Percentiles rank a stretch among this genome's conserved stretches.
Evolutionary conservation across 441 rosid genomes (phyloP).

Genomic region (Populus hybrid): DNA sequence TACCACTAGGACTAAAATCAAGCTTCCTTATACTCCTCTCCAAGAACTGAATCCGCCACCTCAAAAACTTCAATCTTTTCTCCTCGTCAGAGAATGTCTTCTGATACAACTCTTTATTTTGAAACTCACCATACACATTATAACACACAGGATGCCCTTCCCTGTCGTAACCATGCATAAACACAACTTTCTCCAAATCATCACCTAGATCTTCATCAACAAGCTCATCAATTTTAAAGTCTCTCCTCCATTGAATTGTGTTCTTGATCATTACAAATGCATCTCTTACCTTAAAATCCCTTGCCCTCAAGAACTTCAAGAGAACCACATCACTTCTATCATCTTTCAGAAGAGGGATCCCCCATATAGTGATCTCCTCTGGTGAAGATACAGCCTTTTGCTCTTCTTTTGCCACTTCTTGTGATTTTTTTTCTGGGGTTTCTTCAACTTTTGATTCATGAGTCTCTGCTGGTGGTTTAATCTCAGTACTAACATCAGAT

Average conservation of each 20-base stretch:
- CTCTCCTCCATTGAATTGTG: constrained; percentile 72
- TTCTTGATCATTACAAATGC: constrained; percentile 71
- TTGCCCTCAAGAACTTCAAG: constrained; percentile 38
- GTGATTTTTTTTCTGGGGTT: not conserved
- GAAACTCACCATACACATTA: constrained; percentile 88
- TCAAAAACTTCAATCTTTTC: constrained; percentile 62
- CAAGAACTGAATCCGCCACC: constrained; percentile 88
- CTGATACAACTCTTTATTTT: constrained; percentile 62
- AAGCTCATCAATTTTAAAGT: constrained; percentile 64
- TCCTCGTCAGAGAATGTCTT: constrained; percentile 68
- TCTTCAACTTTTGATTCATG: constrained; percentile 20
- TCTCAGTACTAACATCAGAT: constrained; percentile 31
- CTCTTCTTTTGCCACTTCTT: constrained; percentile 11
- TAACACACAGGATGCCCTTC: constrained; percentile 89
- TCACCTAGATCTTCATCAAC: constrained; percentile 68
- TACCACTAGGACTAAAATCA: constrained; percentile 62
- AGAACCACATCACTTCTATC: constrained; percentile 59
- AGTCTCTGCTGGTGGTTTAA: constrained; percentile 11
- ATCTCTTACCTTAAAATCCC: constrained; percentile 78
- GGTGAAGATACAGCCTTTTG: constrained; percentile 12
- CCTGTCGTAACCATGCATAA: constrained; percentile 77
- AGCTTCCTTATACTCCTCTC: constrained; percentile 82
- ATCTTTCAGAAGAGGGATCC: constrained; percentile 70
- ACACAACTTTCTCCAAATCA: constrained; percentile 72
- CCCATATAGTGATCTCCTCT: constrained; percentile 55